Base-by-base conservation (phyloP, 169 alveolate genomes). In the Plasmodium falciparum region DNA sequence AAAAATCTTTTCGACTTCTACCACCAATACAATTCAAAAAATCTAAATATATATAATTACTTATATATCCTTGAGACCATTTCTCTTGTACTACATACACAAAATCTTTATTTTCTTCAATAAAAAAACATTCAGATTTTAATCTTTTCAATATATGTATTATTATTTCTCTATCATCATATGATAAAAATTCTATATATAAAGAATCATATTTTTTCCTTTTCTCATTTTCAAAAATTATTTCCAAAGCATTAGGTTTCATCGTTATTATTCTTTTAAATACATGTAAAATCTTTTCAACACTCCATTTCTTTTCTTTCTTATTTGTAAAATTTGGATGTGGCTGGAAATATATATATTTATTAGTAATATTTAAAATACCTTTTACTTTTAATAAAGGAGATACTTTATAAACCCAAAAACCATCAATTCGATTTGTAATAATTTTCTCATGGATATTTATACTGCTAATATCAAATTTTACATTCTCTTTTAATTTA, bases 41-140 rank as follows among this genome's bases (percentile, higher is more conserved):
- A 96, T 96, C 99, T 59, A 99, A 59, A 76, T 98, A 97, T 62
- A 98, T 99, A 90, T 96, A 98, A 73, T 97, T 99, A 13, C 99
- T 96, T 62, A 98, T 92, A 47, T 93, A 88, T 71, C 99, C 99
- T 45, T 95, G 83, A 43, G 89, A 76, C 99, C 99, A 98, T 39
- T 93, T 93, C 47, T 93, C 89, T 56, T 93, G 94, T 80, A 95
- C 74, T 9, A 86, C 95, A 29, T 95, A 89, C 11, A 93, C 47
- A 72, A 95, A 95, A 33, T 90, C 92, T 49, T 92, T 61, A 50
- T 94, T 93, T 45, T 95, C 93, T 74, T 93, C 90, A 43, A 97
- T 93, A 67, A 67, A 74, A 58, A 95, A 83, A 67, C 65, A 86
- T 56, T 89, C 85, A 1, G 94, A 94, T 24, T 92, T 88, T 52